phyloP scores from a whole-genome alignment of 495 filamentous ascomycete genomes.

The Chaetomium fimeti region DNA sequence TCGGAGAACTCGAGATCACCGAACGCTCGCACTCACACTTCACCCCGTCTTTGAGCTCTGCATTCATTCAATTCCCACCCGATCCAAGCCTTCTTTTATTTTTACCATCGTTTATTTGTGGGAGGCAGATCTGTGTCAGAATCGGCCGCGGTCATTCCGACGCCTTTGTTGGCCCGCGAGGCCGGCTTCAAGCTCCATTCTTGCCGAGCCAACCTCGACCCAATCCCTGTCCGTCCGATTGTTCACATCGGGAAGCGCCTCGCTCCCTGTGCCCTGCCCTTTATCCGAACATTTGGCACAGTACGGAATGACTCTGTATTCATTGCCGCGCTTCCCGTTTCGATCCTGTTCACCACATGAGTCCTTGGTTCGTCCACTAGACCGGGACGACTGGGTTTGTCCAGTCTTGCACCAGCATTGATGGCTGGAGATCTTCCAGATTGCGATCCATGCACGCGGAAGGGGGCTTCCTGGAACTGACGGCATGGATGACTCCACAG shows the following conservation, averaged over 20 bases:
- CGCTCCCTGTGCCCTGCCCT: not conserved
- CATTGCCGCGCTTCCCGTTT: not conserved
- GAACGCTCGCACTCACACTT: too few relatives aligned
- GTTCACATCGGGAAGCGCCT: not conserved
- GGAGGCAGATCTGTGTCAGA: slow-evolving; percentile 8
- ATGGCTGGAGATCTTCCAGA: slow-evolving; percentile 13
- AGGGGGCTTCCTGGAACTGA: slow-evolving; percentile 17
- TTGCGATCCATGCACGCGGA: slow-evolving; percentile 20
- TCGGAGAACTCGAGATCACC: too few relatives aligned
- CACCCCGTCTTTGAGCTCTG: not conserved
- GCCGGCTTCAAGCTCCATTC: not conserved
- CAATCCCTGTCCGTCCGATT: slow-evolving; percentile 2
- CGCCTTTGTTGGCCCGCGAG: slow-evolving; percentile 8
- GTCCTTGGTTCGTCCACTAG: too few relatives aligned
- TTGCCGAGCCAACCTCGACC: not conserved
- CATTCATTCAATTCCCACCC: too few relatives aligned
- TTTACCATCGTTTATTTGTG: slow-evolving; percentile 7
- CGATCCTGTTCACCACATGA: not conserved
- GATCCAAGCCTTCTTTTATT: not conserved
- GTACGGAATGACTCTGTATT: too few relatives aligned
- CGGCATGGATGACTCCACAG: slow-evolving; percentile 8
- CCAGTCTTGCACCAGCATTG: slow-evolving; percentile 17
- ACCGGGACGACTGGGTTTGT: too few relatives aligned
- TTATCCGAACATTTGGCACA: slow-evolving; percentile 6
- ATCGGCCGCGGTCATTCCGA: slow-evolving; percentile 10